phyloP scores from a whole-genome alignment of 2,329 filamentous ascomycete genomes.

The Fusarium austroafricanum region DNA sequence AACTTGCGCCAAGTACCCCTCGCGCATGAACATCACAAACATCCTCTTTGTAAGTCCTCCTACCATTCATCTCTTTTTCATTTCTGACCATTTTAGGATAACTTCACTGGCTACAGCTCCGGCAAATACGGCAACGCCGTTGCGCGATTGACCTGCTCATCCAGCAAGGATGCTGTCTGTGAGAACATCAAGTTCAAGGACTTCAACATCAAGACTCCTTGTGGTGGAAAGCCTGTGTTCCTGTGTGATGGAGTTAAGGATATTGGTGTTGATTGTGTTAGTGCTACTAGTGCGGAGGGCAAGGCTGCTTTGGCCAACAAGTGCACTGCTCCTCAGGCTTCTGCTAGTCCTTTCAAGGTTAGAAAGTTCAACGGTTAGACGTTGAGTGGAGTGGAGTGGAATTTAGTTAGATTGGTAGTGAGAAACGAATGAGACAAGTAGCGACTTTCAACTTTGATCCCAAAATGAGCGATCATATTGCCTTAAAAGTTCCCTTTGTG shows the following conservation, averaged over 20 bases:
- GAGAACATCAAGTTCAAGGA: conserved; percentile 43
- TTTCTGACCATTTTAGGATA: conserved; percentile 11
- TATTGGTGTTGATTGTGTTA: conserved; percentile 40
- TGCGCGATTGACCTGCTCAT: conserved; percentile 37
- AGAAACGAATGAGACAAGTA: too few species aligned
- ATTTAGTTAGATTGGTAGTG: too few species aligned
- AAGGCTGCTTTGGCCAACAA: conserved; percentile 39
- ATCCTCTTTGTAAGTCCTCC: conserved; percentile 25
- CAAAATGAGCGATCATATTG: too few species aligned
- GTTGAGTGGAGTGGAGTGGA: too few species aligned
- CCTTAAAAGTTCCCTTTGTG: too few species aligned
- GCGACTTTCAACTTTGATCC: too few species aligned
- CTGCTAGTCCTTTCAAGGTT: conserved; percentile 33
- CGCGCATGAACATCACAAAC: conserved; percentile 44
- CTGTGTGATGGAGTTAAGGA: conserved; percentile 41
- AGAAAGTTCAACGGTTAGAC: conserved; percentile 18
- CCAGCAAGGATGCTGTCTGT: conserved; percentile 40
- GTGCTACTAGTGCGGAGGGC: conserved; percentile 27
- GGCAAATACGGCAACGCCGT: conserved; percentile 41
- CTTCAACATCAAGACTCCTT: conserved; percentile 40
- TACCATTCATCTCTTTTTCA: background rate
- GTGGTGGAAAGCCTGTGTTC: conserved; percentile 35
- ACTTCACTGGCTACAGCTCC: conserved; percentile 43
- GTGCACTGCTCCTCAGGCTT: conserved; percentile 30
- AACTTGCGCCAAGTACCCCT: conserved; percentile 38